These are phyloP conservation scores for Lentinus polychrous DNA, from an alignment of 1,284 basidiomycete species.

Conservation along the genomic window DNA sequence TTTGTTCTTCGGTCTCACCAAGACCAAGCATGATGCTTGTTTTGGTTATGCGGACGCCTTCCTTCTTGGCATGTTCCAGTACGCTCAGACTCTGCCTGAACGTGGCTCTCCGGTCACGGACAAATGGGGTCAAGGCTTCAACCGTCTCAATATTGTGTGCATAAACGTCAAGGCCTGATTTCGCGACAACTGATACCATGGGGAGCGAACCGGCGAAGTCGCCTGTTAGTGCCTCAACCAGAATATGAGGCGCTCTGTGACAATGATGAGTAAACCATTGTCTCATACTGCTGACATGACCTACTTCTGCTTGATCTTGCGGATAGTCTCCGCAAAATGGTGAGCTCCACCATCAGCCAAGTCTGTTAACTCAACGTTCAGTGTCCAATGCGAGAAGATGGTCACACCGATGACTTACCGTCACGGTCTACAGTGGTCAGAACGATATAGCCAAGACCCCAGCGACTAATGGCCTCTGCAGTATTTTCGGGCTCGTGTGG, in stretches of 20 bases:
- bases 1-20: constrained; percentile 83
- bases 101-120: constrained; percentile 90
- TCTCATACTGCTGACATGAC: background rate
- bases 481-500: constrained; percentile 98
- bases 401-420: constrained; percentile 39
- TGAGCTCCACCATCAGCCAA: constrained; percentile 86
- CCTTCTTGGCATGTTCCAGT: constrained; percentile 75
- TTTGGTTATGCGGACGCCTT: constrained; percentile 89
- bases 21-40: constrained; percentile 99
- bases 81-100: constrained; percentile 89
- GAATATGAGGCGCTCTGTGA: constrained; percentile 82
- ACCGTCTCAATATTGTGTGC: constrained; percentile 98
- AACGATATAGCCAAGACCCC: constrained; percentile 98
- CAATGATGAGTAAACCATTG: background rate
- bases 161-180: constrained; percentile 93
- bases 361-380: constrained; percentile 42
- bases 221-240: constrained; percentile 95
- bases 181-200: constrained; percentile 78
- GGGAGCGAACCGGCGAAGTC: constrained; percentile 84
- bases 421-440: constrained; percentile 96
- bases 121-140: constrained; percentile 89
- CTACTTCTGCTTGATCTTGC: constrained; percentile 92
- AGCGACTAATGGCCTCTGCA: constrained; percentile 95
- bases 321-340: constrained; percentile 94
- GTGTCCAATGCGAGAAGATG: background rate